Evolutionary conservation across 768 basidiomycete species (phyloP).

Genomic region (Lactarius sanguifluus): DNA sequence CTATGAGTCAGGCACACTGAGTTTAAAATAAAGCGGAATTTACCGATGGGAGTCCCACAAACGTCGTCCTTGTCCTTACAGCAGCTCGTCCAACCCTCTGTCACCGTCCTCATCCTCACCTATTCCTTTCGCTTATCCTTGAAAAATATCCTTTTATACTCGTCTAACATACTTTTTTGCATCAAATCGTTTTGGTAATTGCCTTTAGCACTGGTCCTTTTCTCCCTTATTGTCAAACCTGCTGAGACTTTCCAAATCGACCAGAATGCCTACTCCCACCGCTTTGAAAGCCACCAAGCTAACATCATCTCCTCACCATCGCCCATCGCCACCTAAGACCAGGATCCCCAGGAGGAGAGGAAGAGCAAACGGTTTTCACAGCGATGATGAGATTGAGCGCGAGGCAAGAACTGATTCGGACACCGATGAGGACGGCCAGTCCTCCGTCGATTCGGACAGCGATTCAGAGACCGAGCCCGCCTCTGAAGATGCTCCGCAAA

Average conservation of each 20-base stretch:
- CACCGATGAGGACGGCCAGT: constrained; percentile 52
- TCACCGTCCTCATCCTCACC: background rate
- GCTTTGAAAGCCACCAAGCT: constrained; percentile 16
- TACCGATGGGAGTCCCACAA: background rate
- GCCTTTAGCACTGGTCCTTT: background rate
- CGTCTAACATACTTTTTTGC: background rate
- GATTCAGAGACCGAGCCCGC: constrained; percentile 73
- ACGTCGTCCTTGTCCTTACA: background rate
- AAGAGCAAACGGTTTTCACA: constrained; percentile 55
- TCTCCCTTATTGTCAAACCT: background rate
- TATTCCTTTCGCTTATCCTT: background rate
- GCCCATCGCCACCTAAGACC: constrained; percentile 37
- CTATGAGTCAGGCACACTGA: constrained; percentile 12
- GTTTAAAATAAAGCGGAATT: constrained; percentile 16
- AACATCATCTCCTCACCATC: constrained; percentile 11
- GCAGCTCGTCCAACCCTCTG: constrained; percentile 14
- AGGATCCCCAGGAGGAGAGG: constrained; percentile 60
- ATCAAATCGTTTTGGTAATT: constrained; percentile 2
- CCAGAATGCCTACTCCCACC: constrained; percentile 30
- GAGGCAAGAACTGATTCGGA: constrained; percentile 73
- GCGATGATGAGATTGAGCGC: constrained; percentile 77
- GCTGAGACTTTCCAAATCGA: background rate
- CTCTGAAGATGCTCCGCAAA: constrained; percentile 58
- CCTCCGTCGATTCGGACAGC: constrained; percentile 57
- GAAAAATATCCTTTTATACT: background rate